Evolutionary conservation across 164 flowering plant species (phyloP), one percentile per base, ranked within the genome.

Genomic region (Liquidambar formosana): DNA sequence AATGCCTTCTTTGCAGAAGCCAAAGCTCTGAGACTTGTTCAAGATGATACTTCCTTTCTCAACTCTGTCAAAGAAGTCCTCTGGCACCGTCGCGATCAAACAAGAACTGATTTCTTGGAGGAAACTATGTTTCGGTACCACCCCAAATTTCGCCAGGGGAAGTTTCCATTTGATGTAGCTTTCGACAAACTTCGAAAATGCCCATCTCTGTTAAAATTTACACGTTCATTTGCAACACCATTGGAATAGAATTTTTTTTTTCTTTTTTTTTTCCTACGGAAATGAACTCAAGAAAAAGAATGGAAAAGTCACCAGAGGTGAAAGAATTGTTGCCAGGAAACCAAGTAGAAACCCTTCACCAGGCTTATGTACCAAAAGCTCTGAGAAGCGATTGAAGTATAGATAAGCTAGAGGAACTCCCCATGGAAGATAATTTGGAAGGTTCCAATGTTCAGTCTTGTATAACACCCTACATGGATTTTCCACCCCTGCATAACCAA

Each of bases 121-220:
- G 63, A 91, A 89, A 51, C 86, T 79, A 12, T 85, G 85, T 21
- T 84, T 71, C 15, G 97, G 97, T 49, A 89, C 76, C 86, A 89
- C 75, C 0, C 78, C 80, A 43, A 60, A 71, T 73, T 88, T 88
- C 45, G 64, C 78, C n/a, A 89, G 52, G 8, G 73, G 78, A 12
- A 76, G 81, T 71, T 79, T 86, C 68, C 71, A 70, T 64, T 51
- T 86, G 22, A 87, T 60, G 54, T 84, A 49, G 69, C 83, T 82
- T 72, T 89, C 92, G 0, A 85, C 90, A 45, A 86, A 81, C 61
- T 88, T 88, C 8, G 90, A 79, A 18, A 76, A 22, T 18, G 58
- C 81, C 97, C 97, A 91, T 75, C 88, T 80, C 94, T 89, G 82
- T 5, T 19, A 69, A 65, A 47, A 11, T 16, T 57, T 21, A 23